Evolutionary conservation across 768 basidiomycete genomes (phyloP).

Genomic region (Kockovaella imperatae): DNA sequence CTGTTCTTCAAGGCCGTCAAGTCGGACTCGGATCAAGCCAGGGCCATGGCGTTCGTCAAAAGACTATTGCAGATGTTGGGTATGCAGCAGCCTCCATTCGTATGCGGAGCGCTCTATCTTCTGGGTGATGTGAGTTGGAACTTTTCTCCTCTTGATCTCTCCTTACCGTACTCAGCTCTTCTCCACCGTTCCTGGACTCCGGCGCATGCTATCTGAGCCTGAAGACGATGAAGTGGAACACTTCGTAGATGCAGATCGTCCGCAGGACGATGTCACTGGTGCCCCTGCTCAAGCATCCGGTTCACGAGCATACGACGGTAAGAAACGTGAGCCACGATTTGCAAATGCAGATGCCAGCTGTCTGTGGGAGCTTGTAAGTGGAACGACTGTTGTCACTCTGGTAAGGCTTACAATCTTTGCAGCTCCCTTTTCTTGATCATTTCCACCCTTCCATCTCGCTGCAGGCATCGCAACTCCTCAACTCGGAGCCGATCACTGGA

Average conservation of each 20-base stretch:
- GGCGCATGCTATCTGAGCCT: slow-evolving; percentile 48
- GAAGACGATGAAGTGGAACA: slow-evolving; percentile 45
- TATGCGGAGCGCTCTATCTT: slow-evolving; percentile 78
- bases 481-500: slow-evolving; percentile 64
- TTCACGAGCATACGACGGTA: slow-evolving; percentile 60
- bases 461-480: slow-evolving; percentile 73
- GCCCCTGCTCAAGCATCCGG: slow-evolving; percentile 4
- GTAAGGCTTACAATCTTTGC: not conserved
- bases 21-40: slow-evolving; percentile 53
- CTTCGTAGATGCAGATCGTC: slow-evolving; percentile 31
- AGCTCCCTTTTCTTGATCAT: slow-evolving; percentile 74
- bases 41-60: slow-evolving; percentile 72
- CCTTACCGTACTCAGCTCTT: slow-evolving; percentile 50
- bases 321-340: slow-evolving; percentile 82
- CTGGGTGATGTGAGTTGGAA: slow-evolving; percentile 64
- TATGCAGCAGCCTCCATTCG: slow-evolving; percentile 70
- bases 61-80: slow-evolving; percentile 73
- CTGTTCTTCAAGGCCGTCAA: slow-evolving; percentile 85
- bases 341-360: slow-evolving; percentile 70
- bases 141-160: slow-evolving; percentile 45
- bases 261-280: slow-evolving; percentile 5
- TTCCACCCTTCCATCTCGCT: slow-evolving; percentile 85
- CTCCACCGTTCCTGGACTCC: slow-evolving; percentile 50
- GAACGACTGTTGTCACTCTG: not conserved
- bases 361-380: slow-evolving; percentile 80